A percentile compares a stretch with the other conserved stretches of the same genome.
Conservation (phyloP, 2,329 filamentous ascomycete genomes). For the Sphaceloma murrayae region DNA sequence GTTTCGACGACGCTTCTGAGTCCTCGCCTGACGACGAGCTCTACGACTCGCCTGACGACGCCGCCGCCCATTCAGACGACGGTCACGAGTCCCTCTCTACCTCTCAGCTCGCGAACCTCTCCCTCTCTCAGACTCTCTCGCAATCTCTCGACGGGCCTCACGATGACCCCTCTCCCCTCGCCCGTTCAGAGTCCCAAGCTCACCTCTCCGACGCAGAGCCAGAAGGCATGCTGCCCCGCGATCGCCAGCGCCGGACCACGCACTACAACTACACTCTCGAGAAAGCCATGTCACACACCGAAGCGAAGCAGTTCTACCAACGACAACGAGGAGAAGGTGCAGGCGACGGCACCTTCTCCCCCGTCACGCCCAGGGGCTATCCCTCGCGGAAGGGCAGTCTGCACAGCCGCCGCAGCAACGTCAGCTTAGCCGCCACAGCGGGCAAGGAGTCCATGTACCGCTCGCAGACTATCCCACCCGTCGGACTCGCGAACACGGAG, state of each 20-base stretch:
- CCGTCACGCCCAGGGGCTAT: slow-evolving; percentile 31
- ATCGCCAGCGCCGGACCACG: slow-evolving; percentile 59
- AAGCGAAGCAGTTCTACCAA: slow-evolving; percentile 95
- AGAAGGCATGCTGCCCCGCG: slow-evolving; percentile 36
- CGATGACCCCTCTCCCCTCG: background rate
- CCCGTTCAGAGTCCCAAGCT: background rate
- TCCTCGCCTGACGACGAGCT: slow-evolving; percentile 11
- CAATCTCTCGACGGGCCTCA: background rate
- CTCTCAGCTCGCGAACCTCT: slow-evolving; percentile 11
- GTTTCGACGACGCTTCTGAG: slow-evolving; percentile 7
- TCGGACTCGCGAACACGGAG: slow-evolving; percentile 28
- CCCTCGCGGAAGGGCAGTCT: slow-evolving; percentile 34
- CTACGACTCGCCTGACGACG: slow-evolving; percentile 9
- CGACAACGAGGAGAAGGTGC: slow-evolving; percentile 58
- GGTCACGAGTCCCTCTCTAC: slow-evolving; percentile 8
- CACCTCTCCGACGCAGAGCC: slow-evolving; percentile 21
- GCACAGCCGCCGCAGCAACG: slow-evolving; percentile 32
- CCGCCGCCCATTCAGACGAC: background rate
- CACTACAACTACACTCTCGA: slow-evolving; percentile 92
- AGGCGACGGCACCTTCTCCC: slow-evolving; percentile 22
- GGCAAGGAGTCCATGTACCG: slow-evolving; percentile 22
- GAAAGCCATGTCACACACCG: slow-evolving; percentile 85
- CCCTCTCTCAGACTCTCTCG: slow-evolving; percentile 12
- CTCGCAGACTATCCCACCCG: slow-evolving; percentile 26
- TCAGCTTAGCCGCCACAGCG: slow-evolving; percentile 18